Conservation (phyloP, 106 monocot species). For the Amphibolis antarctica region DNA sequence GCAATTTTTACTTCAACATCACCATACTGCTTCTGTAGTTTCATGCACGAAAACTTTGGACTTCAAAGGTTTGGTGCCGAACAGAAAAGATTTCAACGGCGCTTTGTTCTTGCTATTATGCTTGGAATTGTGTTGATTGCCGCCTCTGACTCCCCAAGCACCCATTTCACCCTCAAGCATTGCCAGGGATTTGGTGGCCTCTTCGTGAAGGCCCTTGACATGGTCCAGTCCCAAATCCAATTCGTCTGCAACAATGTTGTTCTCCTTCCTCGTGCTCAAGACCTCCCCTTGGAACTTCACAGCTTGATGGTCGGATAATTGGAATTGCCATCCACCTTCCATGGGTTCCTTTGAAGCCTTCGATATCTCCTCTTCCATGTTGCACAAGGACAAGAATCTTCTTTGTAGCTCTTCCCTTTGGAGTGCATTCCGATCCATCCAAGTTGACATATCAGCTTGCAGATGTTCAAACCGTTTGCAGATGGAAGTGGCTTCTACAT, state of each 20-base stretch:
- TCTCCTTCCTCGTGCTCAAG: slow-evolving; percentile 70
- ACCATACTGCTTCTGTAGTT: not conserved
- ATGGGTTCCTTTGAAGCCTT: slow-evolving; percentile 17
- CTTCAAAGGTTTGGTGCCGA: not conserved
- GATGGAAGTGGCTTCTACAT: slow-evolving; percentile 13
- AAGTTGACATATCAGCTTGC: slow-evolving; percentile 49
- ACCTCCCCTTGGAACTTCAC: slow-evolving; percentile 79
- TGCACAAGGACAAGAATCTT: slow-evolving; percentile 41
- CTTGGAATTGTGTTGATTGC: not conserved
- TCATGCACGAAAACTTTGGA: slow-evolving; percentile 5
- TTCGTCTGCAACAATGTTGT: slow-evolving; percentile 55
- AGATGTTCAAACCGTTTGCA: slow-evolving; percentile 44
- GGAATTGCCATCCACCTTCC: slow-evolving; percentile 15
- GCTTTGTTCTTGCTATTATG: not conserved
- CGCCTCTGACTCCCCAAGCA: not conserved
- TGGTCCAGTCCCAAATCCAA: slow-evolving; percentile 49
- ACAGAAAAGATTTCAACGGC: not conserved
- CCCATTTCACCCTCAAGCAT: slow-evolving; percentile 25
- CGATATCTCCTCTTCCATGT: slow-evolving; percentile 58
- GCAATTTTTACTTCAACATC: not conserved
- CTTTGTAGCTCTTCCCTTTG: slow-evolving; percentile 46
- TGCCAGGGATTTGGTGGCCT: slow-evolving; percentile 36
- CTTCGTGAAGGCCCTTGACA: slow-evolving; percentile 32
- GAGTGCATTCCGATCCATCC: slow-evolving; percentile 54
- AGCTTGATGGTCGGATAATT: slow-evolving; percentile 51